Conservation (phyloP, 2,329 filamentous ascomycete genomes). For the Colletotrichum echinochloae region DNA sequence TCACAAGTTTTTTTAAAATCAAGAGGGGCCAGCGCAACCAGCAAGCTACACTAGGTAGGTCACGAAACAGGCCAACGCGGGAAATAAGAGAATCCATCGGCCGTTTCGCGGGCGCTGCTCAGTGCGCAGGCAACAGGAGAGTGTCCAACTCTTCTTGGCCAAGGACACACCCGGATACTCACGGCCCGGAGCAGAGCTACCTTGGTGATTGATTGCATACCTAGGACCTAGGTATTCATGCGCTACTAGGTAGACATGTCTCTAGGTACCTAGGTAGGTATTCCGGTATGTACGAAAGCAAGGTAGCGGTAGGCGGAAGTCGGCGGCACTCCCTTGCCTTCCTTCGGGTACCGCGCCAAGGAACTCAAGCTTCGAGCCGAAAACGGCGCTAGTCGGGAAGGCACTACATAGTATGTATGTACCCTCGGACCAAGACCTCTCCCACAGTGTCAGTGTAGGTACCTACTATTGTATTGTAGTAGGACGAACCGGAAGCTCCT, state of each 20-base stretch:
- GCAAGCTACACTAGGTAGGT: too few relatives aligned
- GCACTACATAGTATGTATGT: too few relatives aligned
- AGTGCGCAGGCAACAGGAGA: background rate
- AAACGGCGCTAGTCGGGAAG: slow-evolving; percentile 33
- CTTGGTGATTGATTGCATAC: too few relatives aligned
- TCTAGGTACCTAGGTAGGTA: background rate
- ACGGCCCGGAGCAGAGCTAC: slow-evolving; percentile 12
- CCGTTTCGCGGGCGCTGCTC: background rate
- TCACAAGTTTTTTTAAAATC: background rate
- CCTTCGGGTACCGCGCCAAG: slow-evolving; percentile 36
- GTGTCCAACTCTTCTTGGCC: background rate
- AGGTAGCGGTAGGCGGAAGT: background rate
- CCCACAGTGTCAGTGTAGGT: too few relatives aligned
- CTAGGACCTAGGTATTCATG: too few relatives aligned
- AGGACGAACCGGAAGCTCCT: background rate
- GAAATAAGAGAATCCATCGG: slow-evolving; percentile 33
- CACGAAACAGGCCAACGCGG: slow-evolving; percentile 15
- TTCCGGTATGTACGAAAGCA: too few relatives aligned
- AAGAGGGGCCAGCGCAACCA: slow-evolving; percentile 13
- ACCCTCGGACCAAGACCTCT: slow-evolving; percentile 12
- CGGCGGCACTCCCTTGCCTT: slow-evolving; percentile 28
- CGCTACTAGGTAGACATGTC: too few relatives aligned
- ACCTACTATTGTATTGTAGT: too few relatives aligned
- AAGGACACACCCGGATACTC: slow-evolving; percentile 15
- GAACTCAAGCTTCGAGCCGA: slow-evolving; percentile 37